Evolutionary conservation across 2,329 filamentous ascomycete species (phyloP), one percentile per base, ranked within the genome.

Genomic region (Trichoderma guizhouense): DNA sequence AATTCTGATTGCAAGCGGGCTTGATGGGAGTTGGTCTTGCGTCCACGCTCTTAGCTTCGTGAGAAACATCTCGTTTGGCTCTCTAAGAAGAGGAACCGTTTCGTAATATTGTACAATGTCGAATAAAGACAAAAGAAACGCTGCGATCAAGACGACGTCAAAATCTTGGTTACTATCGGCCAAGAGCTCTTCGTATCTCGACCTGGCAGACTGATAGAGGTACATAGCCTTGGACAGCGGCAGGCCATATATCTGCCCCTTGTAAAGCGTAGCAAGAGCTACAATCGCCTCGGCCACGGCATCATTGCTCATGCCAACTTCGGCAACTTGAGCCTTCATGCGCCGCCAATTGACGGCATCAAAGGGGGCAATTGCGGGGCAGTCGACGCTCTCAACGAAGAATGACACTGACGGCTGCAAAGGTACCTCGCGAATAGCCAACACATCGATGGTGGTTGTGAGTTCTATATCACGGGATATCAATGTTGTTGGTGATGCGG

Each of bases 391-490:
- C 28, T 74, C 73, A 55, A 76, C 47, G 55, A 76, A 76, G 60
- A 73, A 76, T 8, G 72, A 61, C 12, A 69, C 62, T 9, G 71
- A 67, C 30, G 32, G 63, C 36, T 73, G 67, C 5, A 68, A 53
- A 2, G 73, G 55, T 12, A 69, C 55, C 15, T 70, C 64, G 12
- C 64, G 61, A 7, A 71, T 70, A 7, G 72, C 68, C 47, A 76
- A 28, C 7, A 73, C 39, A 30, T 76, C 74, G 53, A 76, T 76
- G 1, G 73, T 73, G 1, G 74, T 76, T 18, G 74, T 76, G 26
- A 76, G 67, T 28, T 76, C 69, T 34, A 76, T 76, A 28, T 74
- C 73, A n/a, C 73, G 73, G 12, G 75, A 76, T 71, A 74, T 76
- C 15, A 74, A 47, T 53, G 58, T 69, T 24, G 61, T 65, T 2